Evolutionary conservation across 1,284 basidiomycete species (phyloP), one percentile per base, ranked within the genome.

Genomic region (Microbotryum scabiosae): DNA sequence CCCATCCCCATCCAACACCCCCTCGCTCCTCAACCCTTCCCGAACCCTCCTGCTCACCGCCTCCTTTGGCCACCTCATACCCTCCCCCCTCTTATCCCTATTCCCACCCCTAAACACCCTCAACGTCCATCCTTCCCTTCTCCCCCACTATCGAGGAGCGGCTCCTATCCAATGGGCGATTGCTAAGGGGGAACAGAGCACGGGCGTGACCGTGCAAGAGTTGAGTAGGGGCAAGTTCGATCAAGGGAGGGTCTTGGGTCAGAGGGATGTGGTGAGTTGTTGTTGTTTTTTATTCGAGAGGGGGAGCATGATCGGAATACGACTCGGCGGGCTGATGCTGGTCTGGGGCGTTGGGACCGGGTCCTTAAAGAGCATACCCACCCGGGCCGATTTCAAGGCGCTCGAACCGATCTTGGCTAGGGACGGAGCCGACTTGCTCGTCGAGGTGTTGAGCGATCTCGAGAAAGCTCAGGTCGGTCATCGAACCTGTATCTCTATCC

Each of bases 101-200:
- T 96, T 96, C 70, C 77, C 75, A 0, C 78, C 79, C 0, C 74
- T 77, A 1, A 82, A 84, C 56, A 77, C 85, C n/a, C 78, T 98
- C 48, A 97, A 97, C 71, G 82, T 97, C 5, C 94, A 98, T 71
- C 92, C 93, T 0, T 94, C 90, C 21, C 77, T 92, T 0, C 80
- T 97, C 25, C 94, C 93, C 0, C 76, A 80, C n/a, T 90, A 90
- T 74, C 83, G 92, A 26, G 94, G 94, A 0, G 85, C 94, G 0
- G 89, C 92, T 2, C 94, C 93, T 0, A 87, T 97, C 44, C 94
- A 97, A 73, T 88, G 86, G 75, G 81, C 87, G 0, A 79, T 98
- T 45, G 76, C 86, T 7, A 82, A 84, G 60, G 81, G 81, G 1
- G 81, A 82, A 54, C 67, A 72, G 16, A 77, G 80, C 60, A 86